These are phyloP conservation scores for Stephanodiscus triporus DNA, from an alignment of 108 stramenopile species.

Conservation along the genomic window DNA sequence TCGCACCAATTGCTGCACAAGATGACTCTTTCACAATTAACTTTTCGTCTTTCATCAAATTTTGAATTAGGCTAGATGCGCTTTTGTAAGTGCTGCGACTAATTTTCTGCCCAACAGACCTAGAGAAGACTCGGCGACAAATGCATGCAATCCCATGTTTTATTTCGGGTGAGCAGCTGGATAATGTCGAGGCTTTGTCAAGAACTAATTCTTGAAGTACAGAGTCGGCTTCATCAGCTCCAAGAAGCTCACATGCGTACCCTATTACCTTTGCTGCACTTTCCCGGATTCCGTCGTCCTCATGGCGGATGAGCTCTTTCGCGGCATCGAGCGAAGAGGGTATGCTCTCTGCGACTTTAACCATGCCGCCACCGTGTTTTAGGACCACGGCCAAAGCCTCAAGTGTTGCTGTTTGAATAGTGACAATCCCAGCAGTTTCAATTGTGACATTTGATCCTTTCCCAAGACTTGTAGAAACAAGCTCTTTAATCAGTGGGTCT, in stretches of 20 bases:
- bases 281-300: conserved; percentile 82
- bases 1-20: conserved; percentile 75
- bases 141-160: conserved; percentile 81
- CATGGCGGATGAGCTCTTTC: conserved; percentile 66
- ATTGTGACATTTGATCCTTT: conserved; percentile 49
- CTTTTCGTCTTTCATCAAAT: conserved; percentile 74
- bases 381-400: conserved; percentile 76
- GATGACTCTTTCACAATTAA: conserved; percentile 67
- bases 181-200: conserved; percentile 36
- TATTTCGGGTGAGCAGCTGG: conserved; percentile 44
- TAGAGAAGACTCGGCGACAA: conserved; percentile 64
- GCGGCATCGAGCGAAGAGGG: conserved; percentile 83
- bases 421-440: conserved; percentile 70
- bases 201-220: conserved; percentile 58
- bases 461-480: conserved; percentile 76
- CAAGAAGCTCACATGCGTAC: conserved; percentile 69
- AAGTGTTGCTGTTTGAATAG: conserved; percentile 83
- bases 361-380: conserved; percentile 76
- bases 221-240: conserved; percentile 51
- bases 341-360: conserved; percentile 83
- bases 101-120: conserved; percentile 54
- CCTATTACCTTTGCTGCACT: conserved; percentile 86
- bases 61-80: conserved; percentile 27
- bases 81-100: conserved; percentile 43
- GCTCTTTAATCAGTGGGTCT: conserved; percentile 93